phyloP scores from a whole-genome alignment of 179 eudicot genomes.

The Spinacia oleracea region DNA sequence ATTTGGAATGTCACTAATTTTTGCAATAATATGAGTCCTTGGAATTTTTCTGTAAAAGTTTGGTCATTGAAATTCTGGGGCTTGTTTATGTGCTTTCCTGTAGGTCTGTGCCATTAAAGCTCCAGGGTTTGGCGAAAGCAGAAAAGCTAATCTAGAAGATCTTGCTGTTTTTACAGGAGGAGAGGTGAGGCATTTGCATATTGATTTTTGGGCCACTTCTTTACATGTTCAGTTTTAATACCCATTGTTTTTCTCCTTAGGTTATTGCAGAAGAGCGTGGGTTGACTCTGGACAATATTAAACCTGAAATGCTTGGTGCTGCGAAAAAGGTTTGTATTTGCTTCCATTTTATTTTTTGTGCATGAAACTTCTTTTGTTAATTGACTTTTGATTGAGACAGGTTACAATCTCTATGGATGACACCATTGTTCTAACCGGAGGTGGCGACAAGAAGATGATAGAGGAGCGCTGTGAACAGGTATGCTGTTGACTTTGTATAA shows the following conservation, averaged over 20 bases:
- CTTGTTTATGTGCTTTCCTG: conserved; percentile 19
- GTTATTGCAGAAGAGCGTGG: conserved; percentile 82
- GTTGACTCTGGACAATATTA: conserved; percentile 60
- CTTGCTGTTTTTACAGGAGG: conserved; percentile 93
- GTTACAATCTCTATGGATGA: conserved; percentile 85
- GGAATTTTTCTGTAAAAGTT: neutral
- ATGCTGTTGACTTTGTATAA: conserved; percentile 10
- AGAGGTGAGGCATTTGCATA: conserved; percentile 55
- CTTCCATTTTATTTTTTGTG: neutral
- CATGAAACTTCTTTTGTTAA: conserved; percentile 7
- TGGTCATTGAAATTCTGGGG: conserved; percentile 2
- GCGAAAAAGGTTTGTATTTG: conserved; percentile 71
- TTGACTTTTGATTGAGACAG: conserved; percentile 41
- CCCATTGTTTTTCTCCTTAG: conserved; percentile 37
- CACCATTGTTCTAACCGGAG: conserved; percentile 79
- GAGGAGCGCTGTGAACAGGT: conserved; percentile 98
- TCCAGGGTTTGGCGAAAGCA: conserved; percentile 97
- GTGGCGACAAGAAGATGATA: conserved; percentile 80
- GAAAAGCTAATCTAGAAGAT: conserved; percentile 85
- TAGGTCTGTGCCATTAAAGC: conserved; percentile 99
- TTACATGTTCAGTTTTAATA: conserved; percentile 15
- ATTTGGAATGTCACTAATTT: neutral
- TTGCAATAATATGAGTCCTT: neutral
- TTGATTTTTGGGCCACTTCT: neutral
- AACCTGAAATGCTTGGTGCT: conserved; percentile 78